Evolutionary conservation across 306 rosid genomes (phyloP).

Genomic region (Pyrus pyrifolia): DNA sequence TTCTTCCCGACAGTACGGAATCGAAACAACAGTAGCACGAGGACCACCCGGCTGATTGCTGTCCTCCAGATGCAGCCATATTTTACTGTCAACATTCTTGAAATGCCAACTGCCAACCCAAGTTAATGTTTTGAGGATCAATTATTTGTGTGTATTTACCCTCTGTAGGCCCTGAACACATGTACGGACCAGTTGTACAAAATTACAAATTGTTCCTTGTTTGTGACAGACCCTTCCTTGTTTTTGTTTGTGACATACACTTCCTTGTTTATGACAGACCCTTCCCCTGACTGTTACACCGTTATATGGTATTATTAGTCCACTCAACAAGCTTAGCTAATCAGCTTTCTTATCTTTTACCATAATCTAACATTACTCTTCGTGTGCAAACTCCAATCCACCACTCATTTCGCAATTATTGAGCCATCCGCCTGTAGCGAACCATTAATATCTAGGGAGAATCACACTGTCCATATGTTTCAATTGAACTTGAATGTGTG

Average conservation of each 20-base stretch:
- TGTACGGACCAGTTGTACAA: constrained; percentile 23
- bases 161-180: constrained; percentile 16
- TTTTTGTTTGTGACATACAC: constrained; percentile 15
- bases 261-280: constrained; percentile 19
- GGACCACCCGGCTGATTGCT: constrained; percentile 23
- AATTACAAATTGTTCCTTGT: constrained; percentile 23
- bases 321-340: constrained; percentile 15
- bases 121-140: constrained; percentile 25
- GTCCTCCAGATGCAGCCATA: constrained; percentile 35
- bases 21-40: constrained; percentile 38
- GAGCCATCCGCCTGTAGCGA: constrained; percentile 10
- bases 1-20: constrained; percentile 17
- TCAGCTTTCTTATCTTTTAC: neutral
- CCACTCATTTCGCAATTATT: constrained; percentile 42
- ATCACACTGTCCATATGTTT: constrained; percentile 29
- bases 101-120: constrained; percentile 24
- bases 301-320: neutral
- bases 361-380: constrained; percentile 16
- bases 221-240: constrained; percentile 22
- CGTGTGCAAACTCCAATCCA: constrained; percentile 19
- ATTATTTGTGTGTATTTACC: constrained; percentile 33
- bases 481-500: constrained; percentile 6
- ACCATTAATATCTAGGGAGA: constrained; percentile 21
- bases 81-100: constrained; percentile 14
- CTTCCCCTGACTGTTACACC: neutral